These are phyloP conservation scores for Phalaenopsis equestris DNA, from an alignment of 106 monocot genomes.

Conservation along the genomic window DNA sequence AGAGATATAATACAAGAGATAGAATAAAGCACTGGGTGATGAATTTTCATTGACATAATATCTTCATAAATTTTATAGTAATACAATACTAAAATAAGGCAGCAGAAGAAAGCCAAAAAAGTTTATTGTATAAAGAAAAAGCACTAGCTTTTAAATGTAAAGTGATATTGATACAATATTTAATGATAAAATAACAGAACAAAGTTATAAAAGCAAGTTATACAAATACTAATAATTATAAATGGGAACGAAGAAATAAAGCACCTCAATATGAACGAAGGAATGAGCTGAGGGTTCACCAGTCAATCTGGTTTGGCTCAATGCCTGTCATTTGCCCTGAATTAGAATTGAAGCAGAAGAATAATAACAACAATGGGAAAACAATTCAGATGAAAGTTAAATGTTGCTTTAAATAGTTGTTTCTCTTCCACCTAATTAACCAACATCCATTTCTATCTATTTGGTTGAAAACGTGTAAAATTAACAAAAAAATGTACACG, in stretches of 20 bases:
- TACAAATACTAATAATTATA: neutral
- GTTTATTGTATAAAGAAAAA: neutral
- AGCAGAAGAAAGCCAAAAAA: neutral
- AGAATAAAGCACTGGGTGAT: too few relatives aligned
- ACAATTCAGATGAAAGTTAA: neutral
- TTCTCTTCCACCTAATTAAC: too few relatives aligned
- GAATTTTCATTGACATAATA: too few relatives aligned
- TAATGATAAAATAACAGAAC: neutral
- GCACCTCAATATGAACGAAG: constrained; percentile 39
- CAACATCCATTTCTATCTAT: too few relatives aligned
- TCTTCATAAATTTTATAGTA: too few relatives aligned
- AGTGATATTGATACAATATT: too few relatives aligned
- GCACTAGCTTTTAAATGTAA: too few relatives aligned
- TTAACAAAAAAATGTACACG: too few relatives aligned
- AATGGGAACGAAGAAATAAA: neutral
- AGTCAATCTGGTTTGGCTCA: constrained; percentile 29
- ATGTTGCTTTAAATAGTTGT: too few relatives aligned
- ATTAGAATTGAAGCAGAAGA: neutral
- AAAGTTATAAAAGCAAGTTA: neutral
- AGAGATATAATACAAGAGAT: too few relatives aligned
- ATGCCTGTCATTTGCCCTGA: constrained; percentile 17
- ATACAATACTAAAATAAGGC: too few relatives aligned
- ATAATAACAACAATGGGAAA: neutral
- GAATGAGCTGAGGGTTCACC: constrained; percentile 25
- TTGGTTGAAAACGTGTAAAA: too few relatives aligned